Evolutionary conservation across 2,329 filamentous ascomycete genomes (phyloP), one percentile per base, ranked within the genome.

Genomic region (Ascochyta pisi): DNA sequence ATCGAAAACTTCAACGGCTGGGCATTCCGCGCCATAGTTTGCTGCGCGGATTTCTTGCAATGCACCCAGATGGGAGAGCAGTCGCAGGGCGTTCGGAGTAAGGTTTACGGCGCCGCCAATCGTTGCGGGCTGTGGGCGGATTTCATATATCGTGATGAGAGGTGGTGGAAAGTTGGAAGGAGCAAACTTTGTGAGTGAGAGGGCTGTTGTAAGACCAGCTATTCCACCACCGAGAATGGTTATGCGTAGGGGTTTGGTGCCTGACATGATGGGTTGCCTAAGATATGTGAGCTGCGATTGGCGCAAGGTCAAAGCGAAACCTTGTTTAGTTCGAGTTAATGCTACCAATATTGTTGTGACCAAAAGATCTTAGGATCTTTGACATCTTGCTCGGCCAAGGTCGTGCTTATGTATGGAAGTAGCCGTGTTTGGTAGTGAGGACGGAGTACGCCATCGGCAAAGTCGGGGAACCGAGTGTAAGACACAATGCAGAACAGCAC

Each of bases 21-120:
- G 66, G 55, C 79, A 79, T 34, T 74, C 73, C 42, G 69, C 69
- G 57, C 78, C 78, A 57, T 78, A 79, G 35, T 75, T 65, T 24
- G 65, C 55, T 27, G 74, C 67, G 8, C 73, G 71, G 35, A 80
- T 79, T 74, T 63, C 82, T 74, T 61, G 78, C 71, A 59, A 81
- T 3, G 82, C 69, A 3, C 81, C 80, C 9, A 82, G 67, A 23
- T 78, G 72, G 22, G 73, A 71, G 3, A 89, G 74, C 2, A 88
- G 71, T 0, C 84, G 83, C 63, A 87, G 84, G 3, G 81, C 76
- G 62, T 89, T 89, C 0, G 86, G 85, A 0, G 83, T 82, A 12
- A 89, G 68, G 61, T 88, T 85, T 23, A 88, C 81, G 0, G 86
- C 86, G 5, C 86, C 85, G 0, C 86, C 86, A 1, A 79, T 78